phyloP scores from a whole-genome alignment of 1,284 basidiomycete genomes.

The Ceratobasidium sp. region DNA sequence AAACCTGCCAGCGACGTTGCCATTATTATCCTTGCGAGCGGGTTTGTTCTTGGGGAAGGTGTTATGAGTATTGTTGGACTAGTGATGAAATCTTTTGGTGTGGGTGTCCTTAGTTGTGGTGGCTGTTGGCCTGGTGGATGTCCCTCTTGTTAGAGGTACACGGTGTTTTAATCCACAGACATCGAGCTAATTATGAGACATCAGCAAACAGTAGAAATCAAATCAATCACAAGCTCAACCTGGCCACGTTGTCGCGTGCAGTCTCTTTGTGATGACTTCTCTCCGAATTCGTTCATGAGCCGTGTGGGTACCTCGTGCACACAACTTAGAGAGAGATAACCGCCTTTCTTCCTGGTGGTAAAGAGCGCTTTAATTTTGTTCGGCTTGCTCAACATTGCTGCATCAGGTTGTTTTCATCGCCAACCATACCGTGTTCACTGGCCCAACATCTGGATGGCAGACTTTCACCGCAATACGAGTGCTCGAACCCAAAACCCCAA shows the following conservation, averaged over 20 bases:
- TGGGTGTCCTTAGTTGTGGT: conserved; percentile 81
- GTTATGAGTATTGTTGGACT: conserved; percentile 85
- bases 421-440: too few relatives aligned
- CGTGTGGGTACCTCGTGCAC: conserved; percentile 3
- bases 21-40: conserved; percentile 89
- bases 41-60: conserved; percentile 95
- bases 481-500: neutral
- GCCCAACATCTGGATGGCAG: neutral
- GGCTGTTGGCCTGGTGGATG: conserved; percentile 80
- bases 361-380: neutral
- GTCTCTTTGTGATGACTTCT: neutral
- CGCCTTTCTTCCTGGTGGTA: neutral
- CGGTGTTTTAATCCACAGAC: neutral
- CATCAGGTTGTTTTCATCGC: too few relatives aligned
- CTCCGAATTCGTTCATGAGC: neutral
- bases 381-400: too few relatives aligned
- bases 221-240: neutral
- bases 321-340: neutral
- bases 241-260: neutral
- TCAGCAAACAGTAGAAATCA: neutral
- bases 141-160: conserved; percentile 60
- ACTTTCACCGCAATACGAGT: neutral
- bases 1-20: conserved; percentile 60
- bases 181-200: neutral
- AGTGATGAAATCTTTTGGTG: conserved; percentile 73